These are phyloP conservation scores for Nakazawaea wyomingensis DNA, from an alignment of 805 yeast species.

Conservation along the genomic window DNA sequence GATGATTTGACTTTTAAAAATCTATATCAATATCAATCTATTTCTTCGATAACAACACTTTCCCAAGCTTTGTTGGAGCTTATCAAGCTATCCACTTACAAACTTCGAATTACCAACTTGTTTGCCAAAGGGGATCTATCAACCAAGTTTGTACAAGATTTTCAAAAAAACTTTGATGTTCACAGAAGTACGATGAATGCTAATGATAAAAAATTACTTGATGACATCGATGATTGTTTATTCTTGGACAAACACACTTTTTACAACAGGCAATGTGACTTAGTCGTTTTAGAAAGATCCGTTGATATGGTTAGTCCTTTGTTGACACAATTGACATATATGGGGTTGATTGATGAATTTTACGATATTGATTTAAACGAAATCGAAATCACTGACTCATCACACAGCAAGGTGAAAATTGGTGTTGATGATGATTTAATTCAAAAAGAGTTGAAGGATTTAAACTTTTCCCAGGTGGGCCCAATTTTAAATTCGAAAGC, in stretches of 20 bases:
- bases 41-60: constrained; percentile 40
- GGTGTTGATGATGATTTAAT: constrained; percentile 43
- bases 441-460: constrained; percentile 43
- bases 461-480: constrained; percentile 81
- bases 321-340: constrained; percentile 72
- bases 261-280: constrained; percentile 49
- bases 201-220: constrained; percentile 26
- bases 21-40: constrained; percentile 38
- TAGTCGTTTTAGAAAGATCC: constrained; percentile 75
- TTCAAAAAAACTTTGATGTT: constrained; percentile 24
- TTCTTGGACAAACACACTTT: constrained; percentile 28
- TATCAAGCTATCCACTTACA: constrained; percentile 33
- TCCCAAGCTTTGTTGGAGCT: constrained; percentile 46
- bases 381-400: constrained; percentile 17
- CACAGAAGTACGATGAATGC: constrained; percentile 29
- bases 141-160: constrained; percentile 39
- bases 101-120: constrained; percentile 45
- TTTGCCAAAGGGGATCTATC: constrained; percentile 60
- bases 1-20: constrained; percentile 28
- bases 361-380: constrained; percentile 44
- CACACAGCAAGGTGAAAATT: not conserved
- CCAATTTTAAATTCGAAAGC: constrained; percentile 66
- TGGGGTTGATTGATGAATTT: constrained; percentile 76
- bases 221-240: constrained; percentile 29
- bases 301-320: constrained; percentile 69